phyloP scores from a whole-genome alignment of 345 rosid genomes.

The Isatis tinctoria region DNA sequence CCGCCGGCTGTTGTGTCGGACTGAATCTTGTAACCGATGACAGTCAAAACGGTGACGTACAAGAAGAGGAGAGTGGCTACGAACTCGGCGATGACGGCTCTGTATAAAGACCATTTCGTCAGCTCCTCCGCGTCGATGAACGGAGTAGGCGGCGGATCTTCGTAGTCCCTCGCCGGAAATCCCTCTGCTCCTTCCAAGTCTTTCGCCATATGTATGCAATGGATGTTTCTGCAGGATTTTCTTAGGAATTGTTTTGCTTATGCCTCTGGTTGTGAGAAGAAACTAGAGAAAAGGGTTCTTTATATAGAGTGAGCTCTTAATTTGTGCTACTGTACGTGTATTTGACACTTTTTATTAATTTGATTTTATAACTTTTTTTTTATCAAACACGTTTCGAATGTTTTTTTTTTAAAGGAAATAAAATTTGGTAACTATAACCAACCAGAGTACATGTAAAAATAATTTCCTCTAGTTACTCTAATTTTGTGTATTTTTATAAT shows the following conservation, averaged over 20 bases:
- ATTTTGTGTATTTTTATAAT: neutral
- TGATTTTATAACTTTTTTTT: neutral
- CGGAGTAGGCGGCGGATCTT: conserved; percentile 31
- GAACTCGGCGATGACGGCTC: conserved; percentile 34
- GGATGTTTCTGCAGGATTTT: neutral
- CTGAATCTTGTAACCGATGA: conserved; percentile 25
- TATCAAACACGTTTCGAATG: neutral
- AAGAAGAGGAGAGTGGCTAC: conserved; percentile 34
- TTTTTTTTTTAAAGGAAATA: neutral
- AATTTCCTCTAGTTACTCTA: neutral
- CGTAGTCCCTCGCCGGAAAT: conserved; percentile 38
- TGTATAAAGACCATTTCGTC: conserved; percentile 28
- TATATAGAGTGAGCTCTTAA: conserved; percentile 16
- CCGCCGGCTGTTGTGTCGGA: conserved; percentile 9
- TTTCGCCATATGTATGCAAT: conserved; percentile 36
- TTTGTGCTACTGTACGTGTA: neutral
- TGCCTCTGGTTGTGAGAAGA: conserved; percentile 6
- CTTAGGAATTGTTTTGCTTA: neutral
- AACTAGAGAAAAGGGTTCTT: neutral
- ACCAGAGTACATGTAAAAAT: too few relatives aligned
- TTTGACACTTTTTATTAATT: neutral
- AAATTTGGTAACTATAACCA: neutral
- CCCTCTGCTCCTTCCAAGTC: conserved; percentile 37
- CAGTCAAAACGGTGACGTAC: conserved; percentile 26
- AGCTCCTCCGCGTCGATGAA: conserved; percentile 30